Conservation (phyloP, 106 monocot genomes). For the Apostasia shenzhenica region DNA sequence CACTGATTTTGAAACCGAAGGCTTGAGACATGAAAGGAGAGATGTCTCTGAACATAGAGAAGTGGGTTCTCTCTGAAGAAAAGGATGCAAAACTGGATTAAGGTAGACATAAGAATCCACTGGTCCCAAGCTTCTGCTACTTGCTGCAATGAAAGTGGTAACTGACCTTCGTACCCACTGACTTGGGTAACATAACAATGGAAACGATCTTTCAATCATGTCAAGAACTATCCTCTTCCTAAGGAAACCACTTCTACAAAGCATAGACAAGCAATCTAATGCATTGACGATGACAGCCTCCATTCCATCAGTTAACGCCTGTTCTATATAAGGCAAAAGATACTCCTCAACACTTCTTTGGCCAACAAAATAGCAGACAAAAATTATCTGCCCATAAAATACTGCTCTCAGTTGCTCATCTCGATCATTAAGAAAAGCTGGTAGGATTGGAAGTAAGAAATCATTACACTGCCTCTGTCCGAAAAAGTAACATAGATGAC, state of each 20-base stretch:
- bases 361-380: slow-evolving; percentile 91
- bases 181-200: slow-evolving; percentile 82
- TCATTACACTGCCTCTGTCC: slow-evolving; percentile 89
- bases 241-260: slow-evolving; percentile 70
- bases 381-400: slow-evolving; percentile 84
- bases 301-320: slow-evolving; percentile 76
- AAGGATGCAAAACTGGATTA: slow-evolving; percentile 62
- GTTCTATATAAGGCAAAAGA: slow-evolving; percentile 91
- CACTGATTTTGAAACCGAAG: slow-evolving; percentile 63
- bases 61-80: slow-evolving; percentile 74
- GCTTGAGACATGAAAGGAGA: slow-evolving; percentile 74
- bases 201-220: slow-evolving; percentile 76
- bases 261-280: slow-evolving; percentile 80
- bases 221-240: slow-evolving; percentile 72
- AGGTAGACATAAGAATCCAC: slow-evolving; percentile 90
- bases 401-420: slow-evolving; percentile 84
- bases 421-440: slow-evolving; percentile 91
- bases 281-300: slow-evolving; percentile 88
- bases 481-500: slow-evolving; percentile 87
- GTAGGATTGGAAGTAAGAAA: slow-evolving; percentile 90
- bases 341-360: slow-evolving; percentile 92
- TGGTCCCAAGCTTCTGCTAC: slow-evolving; percentile 70
- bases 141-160: slow-evolving; percentile 69
- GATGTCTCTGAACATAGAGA: slow-evolving; percentile 53
- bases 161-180: slow-evolving; percentile 79